Conservation (phyloP, 352 stramenopile species). For the Phytopythium oedochilum region DNA sequence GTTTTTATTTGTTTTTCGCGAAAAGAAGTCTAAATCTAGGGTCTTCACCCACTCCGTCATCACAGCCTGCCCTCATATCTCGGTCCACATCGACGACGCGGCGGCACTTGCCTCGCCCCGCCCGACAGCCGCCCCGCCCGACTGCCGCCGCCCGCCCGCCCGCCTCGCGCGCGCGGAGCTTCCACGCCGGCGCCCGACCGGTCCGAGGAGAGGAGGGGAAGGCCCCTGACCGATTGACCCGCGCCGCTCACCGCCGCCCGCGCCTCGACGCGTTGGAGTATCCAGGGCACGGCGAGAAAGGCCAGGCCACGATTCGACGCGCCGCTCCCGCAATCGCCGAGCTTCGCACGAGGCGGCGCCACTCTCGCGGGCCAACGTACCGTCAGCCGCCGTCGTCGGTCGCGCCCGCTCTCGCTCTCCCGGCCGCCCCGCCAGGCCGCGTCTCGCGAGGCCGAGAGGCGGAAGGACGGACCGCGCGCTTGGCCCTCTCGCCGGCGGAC, state of each 20-base stretch:
- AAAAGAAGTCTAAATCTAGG: constrained; percentile 10
- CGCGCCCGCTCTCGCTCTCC: background rate
- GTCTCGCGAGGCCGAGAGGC: background rate
- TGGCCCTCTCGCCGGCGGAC: background rate
- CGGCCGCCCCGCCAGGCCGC: background rate
- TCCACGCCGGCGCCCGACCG: background rate
- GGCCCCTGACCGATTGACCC: no score
- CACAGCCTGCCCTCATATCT: background rate
- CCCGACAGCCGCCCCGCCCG: background rate
- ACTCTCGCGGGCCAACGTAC: background rate
- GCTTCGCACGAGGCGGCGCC: background rate
- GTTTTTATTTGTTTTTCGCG: background rate
- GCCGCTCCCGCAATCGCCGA: constrained; percentile 1
- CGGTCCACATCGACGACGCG: background rate
- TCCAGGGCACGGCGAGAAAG: background rate
- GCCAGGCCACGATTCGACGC: background rate
- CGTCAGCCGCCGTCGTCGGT: background rate
- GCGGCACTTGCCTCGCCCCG: background rate
- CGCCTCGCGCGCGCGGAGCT: background rate
- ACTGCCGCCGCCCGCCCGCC: background rate
- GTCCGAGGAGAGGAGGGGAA: no score
- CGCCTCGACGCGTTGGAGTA: no score
- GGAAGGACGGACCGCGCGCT: background rate
- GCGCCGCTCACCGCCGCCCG: no score
- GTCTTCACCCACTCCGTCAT: background rate